A percentile compares a stretch with the other conserved stretches of the same genome.
Conservation (phyloP, 768 basidiomycete genomes). For the Agrocybe chaxingu region DNA sequence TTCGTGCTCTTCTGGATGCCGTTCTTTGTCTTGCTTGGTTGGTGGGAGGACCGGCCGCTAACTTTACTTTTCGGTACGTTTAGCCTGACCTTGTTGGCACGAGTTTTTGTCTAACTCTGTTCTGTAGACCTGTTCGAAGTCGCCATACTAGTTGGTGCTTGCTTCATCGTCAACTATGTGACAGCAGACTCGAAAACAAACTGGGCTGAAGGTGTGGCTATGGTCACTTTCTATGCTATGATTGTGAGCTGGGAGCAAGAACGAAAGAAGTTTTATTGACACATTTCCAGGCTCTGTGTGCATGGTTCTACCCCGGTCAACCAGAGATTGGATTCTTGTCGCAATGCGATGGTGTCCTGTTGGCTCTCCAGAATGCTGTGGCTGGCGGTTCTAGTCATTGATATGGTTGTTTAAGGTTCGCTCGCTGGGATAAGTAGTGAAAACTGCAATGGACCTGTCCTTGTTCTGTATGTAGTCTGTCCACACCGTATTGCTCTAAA, state of each 20-base stretch:
- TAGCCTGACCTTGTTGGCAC: background rate
- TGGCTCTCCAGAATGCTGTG: slow-evolving; percentile 25
- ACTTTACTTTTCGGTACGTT: slow-evolving; percentile 62
- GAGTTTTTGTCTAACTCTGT: background rate
- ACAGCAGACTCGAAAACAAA: slow-evolving; percentile 79
- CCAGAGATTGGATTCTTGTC: slow-evolving; percentile 41
- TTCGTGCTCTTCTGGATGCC: slow-evolving; percentile 82
- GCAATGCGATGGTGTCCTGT: slow-evolving; percentile 35
- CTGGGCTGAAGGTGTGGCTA: slow-evolving; percentile 68
- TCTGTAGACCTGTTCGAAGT: slow-evolving; percentile 65
- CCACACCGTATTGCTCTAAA: background rate
- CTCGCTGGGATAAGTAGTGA: too few species aligned
- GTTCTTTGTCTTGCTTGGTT: slow-evolving; percentile 61
- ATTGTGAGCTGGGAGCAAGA: slow-evolving; percentile 34
- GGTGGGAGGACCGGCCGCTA: slow-evolving; percentile 63
- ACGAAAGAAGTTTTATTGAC: background rate
- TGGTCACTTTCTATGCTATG: slow-evolving; percentile 68
- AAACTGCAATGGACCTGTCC: background rate
- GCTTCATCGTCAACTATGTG: slow-evolving; percentile 78
- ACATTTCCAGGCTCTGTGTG: slow-evolving; percentile 45
- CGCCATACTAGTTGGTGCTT: slow-evolving; percentile 58
- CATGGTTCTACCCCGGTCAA: slow-evolving; percentile 69
- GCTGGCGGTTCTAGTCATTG: background rate
- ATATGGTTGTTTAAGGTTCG: too few species aligned
- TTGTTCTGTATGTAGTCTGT: background rate